Percentiles rank a stretch among this genome's conserved stretches.
phyloP scores from a whole-genome alignment of 176 grass and related monocot species.

The Eleusine indica region DNA sequence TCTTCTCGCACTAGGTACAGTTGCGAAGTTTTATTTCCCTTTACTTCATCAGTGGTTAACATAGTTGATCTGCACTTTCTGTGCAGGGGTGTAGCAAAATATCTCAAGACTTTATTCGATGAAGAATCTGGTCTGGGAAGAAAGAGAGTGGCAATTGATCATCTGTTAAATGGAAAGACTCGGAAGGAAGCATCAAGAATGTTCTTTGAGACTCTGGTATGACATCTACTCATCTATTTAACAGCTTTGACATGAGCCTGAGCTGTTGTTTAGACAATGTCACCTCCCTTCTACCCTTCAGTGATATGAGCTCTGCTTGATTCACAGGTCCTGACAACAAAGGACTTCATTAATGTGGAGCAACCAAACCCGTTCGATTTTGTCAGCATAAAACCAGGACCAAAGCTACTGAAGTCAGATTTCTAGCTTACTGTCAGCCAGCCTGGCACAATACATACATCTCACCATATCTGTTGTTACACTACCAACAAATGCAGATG shows the following conservation, averaged over 20 bases:
- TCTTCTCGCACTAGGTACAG: conserved; percentile 87
- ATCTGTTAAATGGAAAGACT: conserved; percentile 69
- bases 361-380: conserved; percentile 66
- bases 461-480: conserved; percentile 36
- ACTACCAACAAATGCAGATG: conserved; percentile 40
- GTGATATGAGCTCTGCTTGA: neutral
- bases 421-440: conserved; percentile 58
- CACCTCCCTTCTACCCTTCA: neutral
- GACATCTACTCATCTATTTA: neutral
- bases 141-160: conserved; percentile 78
- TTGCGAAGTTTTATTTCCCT: conserved; percentile 16
- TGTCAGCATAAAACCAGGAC: conserved; percentile 68
- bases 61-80: neutral
- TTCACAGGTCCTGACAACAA: conserved; percentile 89
- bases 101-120: conserved; percentile 86
- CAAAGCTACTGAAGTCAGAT: conserved; percentile 93
- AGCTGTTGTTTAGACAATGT: neutral
- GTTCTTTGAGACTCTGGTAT: conserved; percentile 99
- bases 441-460: conserved; percentile 36
- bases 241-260: neutral
- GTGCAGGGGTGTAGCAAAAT: conserved; percentile 84
- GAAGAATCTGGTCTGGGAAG: conserved; percentile 76
- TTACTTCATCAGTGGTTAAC: neutral
- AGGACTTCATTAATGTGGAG: conserved; percentile 89
- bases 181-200: conserved; percentile 98